Base-by-base conservation (phyloP, 257 asterid species). In the Coffea canephora region DNA sequence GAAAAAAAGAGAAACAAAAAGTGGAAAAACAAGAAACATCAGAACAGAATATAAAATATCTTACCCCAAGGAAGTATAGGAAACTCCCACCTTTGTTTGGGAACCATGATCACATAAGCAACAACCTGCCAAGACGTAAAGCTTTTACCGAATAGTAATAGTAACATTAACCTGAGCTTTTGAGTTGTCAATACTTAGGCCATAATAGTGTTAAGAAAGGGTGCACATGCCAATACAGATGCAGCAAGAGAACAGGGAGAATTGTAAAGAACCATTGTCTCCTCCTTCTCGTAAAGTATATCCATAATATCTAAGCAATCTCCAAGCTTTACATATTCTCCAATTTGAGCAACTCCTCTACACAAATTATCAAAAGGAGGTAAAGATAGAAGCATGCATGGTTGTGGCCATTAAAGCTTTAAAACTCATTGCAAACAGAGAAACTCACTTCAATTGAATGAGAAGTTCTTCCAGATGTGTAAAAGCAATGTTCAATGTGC, bases 1-100 rank as follows among this genome's bases (percentile, higher is more conserved):
- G 16, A 4, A n/a, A 57, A 71, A 5, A 71, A 71, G 59, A 45
- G 13, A 57, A 62, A 69, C 11, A 48, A 48, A 39, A 19, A 74
- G 36, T 75, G 23, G 45, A 25, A 77, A 62, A 69, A 69, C 67
- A 18, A 39, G 12, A 31, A 75, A 39, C 54, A 45, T 11, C 14
- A 31, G 6, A 71, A 36, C 1, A 7, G 15, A 66, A 31, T 18
- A 18, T 23, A 48, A 18, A 52, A 45, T 19, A 67, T 81, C 91
- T 86, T 89, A 90, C 95, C 96, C 98, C 98, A 93, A 41, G 91
- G 92, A 71, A 94, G 91, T 87, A 93, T 77, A 23, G 98, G 98
- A 80, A 94, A 93, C 81, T 94, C 98, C 91, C 91, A 91, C 84
- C 50, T 85, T n/a, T 87, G 95, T 19, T 71, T 70, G 25, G 97